Evolutionary conservation across 2,329 filamentous ascomycete genomes (phyloP).

Genomic region (Diaporthe velutina): DNA sequence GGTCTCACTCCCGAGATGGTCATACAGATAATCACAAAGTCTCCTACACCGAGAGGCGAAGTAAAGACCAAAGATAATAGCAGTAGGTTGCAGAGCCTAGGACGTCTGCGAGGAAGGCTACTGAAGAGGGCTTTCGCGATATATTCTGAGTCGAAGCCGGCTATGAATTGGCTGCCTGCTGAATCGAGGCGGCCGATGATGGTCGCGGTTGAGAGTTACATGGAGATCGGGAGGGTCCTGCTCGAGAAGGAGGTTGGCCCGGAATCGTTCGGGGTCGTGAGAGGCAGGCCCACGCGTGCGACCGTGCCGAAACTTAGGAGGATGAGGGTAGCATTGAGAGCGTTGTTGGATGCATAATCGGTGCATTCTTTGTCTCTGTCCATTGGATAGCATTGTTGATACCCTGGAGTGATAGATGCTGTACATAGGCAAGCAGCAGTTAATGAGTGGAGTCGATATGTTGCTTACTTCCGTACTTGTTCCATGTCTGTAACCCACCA

Average conservation of each 20-base stretch:
- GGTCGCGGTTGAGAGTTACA: conserved; percentile 43
- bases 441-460: not conserved
- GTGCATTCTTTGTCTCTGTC: not conserved
- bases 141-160: conserved; percentile 66
- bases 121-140: conserved; percentile 72
- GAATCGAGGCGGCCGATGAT: conserved; percentile 64
- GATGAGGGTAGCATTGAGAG: conserved; percentile 40
- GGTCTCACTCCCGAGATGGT: conserved; percentile 67
- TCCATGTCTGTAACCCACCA: not conserved
- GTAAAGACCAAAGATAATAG: not conserved
- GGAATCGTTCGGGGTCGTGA: conserved; percentile 6
- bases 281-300: conserved; percentile 39
- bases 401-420: conserved; percentile 15
- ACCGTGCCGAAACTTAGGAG: conserved; percentile 41
- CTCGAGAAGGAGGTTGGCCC: conserved; percentile 34
- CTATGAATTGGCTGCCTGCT: conserved; percentile 72
- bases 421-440: not conserved
- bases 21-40: conserved; percentile 60
- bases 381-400: not conserved
- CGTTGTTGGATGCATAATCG: conserved; percentile 36
- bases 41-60: not conserved
- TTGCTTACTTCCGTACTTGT: not conserved
- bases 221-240: conserved; percentile 44
- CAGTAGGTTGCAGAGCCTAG: conserved; percentile 41
- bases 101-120: conserved; percentile 64